These are phyloP conservation scores for Helicostylum pulchrum DNA, from an alignment of 192 early-diverging fungal species.

Conservation along the genomic window DNA sequence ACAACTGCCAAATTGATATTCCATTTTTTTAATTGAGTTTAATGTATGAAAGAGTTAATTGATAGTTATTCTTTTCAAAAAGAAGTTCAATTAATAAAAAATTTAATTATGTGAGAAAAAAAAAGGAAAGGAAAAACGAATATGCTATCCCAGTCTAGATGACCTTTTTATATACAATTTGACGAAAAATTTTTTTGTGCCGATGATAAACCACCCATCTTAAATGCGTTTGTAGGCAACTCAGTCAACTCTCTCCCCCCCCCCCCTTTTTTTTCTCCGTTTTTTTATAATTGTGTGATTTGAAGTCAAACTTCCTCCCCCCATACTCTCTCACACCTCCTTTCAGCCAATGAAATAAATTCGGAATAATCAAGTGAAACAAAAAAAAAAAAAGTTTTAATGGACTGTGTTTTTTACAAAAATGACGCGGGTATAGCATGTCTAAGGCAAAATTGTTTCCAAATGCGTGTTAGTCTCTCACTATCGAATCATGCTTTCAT, in stretches of 20 bases:
- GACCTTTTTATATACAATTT: conserved; percentile 7
- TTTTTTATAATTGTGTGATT: not conserved
- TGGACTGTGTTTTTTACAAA: too few species aligned
- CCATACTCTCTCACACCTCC: not conserved
- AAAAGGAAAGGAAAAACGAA: conserved; percentile 3
- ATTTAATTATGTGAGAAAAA: not conserved
- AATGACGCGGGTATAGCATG: too few species aligned
- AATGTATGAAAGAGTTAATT: too few species aligned
- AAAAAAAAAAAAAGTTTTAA: too few species aligned
- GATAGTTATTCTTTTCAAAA: too few species aligned
- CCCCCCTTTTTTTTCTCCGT: not conserved
- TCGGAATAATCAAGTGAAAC: too few species aligned
- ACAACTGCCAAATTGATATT: conserved; percentile 10
- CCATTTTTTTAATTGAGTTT: not conserved
- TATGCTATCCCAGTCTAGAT: not conserved
- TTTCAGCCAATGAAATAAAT: not conserved
- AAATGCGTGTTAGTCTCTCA: too few species aligned
- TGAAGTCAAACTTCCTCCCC: not conserved
- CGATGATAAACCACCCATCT: conserved; percentile 2
- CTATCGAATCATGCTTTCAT: too few species aligned
- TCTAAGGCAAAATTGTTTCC: too few species aligned
- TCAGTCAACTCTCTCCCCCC: conserved; percentile 7
- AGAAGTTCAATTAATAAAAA: not conserved
- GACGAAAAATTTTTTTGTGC: conserved; percentile 3
- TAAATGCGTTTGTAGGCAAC: not conserved